Evolutionary conservation across 2,329 filamentous ascomycete species (phyloP).

Genomic region (Colletotrichum navitas): DNA sequence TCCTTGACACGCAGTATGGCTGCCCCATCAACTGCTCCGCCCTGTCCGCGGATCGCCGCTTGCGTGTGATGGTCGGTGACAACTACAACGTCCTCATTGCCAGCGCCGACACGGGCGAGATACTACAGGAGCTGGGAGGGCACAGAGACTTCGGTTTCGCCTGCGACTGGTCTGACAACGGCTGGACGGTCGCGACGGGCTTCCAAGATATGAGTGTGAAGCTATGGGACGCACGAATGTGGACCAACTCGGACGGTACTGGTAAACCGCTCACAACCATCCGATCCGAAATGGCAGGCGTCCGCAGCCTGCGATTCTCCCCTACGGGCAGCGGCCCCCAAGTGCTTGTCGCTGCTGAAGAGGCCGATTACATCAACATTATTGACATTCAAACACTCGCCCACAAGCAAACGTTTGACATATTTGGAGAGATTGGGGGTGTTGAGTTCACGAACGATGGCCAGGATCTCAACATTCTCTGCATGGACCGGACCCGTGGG

Average conservation of each 20-base stretch:
- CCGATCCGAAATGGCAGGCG: conserved; percentile 75
- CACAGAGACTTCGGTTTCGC: conserved; percentile 81
- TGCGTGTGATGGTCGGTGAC: conserved; percentile 82
- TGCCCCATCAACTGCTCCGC: conserved; percentile 80
- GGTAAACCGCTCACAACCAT: conserved; percentile 66
- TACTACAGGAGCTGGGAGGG: conserved; percentile 69
- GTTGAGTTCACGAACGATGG: conserved; percentile 76
- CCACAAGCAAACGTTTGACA: conserved; percentile 76
- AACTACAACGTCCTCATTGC: conserved; percentile 73
- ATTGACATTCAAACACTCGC: conserved; percentile 76
- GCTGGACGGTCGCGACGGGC: conserved; percentile 80
- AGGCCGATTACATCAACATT: conserved; percentile 79
- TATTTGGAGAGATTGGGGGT: conserved; percentile 82
- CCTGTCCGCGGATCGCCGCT: conserved; percentile 76
- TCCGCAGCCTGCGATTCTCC: conserved; percentile 78
- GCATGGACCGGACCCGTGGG: conserved; percentile 74
- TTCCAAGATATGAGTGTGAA: conserved; percentile 80
- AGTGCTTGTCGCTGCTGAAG: conserved; percentile 79
- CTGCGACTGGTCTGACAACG: conserved; percentile 84
- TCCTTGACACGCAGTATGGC: conserved; percentile 65
- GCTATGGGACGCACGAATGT: conserved; percentile 82
- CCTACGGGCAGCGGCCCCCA: conserved; percentile 76
- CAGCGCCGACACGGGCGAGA: conserved; percentile 74
- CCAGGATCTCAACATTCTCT: conserved; percentile 75
- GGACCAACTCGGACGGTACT: conserved; percentile 66